Evolutionary conservation across 2,329 filamentous ascomycete genomes (phyloP).

Genomic region (Neopestalotiopsis sp.): DNA sequence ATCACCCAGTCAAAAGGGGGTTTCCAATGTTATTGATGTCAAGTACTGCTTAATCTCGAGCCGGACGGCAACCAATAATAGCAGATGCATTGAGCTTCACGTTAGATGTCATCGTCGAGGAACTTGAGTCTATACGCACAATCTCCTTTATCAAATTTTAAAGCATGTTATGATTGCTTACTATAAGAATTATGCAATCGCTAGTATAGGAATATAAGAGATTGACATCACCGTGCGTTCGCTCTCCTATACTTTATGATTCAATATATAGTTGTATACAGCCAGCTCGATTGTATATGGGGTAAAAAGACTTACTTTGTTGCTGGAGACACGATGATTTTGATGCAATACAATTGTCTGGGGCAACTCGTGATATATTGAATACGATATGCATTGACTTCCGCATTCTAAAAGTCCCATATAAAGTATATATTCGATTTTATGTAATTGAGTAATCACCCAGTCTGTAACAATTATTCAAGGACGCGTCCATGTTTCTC

Average conservation of each 20-base stretch:
- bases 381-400: neutral
- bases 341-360: too few species aligned
- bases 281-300: neutral
- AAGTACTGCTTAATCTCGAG: neutral
- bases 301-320: too few species aligned
- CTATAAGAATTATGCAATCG: too few species aligned
- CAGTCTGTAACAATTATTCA: neutral
- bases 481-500: neutral
- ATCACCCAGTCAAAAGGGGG: neutral
- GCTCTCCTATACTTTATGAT: too few species aligned
- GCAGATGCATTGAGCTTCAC: neutral
- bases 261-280: neutral
- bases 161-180: too few species aligned
- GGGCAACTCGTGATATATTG: too few species aligned
- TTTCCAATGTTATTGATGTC: neutral
- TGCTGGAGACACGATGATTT: too few species aligned
- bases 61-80: neutral
- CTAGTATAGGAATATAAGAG: too few species aligned
- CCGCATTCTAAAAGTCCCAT: neutral
- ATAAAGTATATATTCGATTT: neutral
- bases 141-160: too few species aligned
- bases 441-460: too few species aligned
- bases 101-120: neutral
- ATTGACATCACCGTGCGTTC: too few species aligned
- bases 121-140: too few species aligned